Percentiles rank a stretch among this genome's conserved stretches.
These are phyloP conservation scores for Pezicula rhizophila DNA, from an alignment of 2,329 filamentous ascomycete genomes.

Conservation along the genomic window DNA sequence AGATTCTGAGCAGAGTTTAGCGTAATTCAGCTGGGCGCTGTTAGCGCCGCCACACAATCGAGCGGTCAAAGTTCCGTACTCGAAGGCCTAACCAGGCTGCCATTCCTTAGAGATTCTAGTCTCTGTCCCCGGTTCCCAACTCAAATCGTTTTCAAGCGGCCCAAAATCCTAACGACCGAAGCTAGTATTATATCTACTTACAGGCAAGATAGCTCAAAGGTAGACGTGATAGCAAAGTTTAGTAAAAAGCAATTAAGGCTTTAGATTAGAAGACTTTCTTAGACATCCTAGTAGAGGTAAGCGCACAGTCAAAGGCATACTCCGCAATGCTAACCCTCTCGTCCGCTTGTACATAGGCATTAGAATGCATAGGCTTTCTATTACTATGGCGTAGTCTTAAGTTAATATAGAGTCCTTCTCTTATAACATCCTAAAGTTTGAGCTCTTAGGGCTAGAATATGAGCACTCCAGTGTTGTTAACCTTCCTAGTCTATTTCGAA, in stretches of 20 bases:
- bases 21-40: no score
- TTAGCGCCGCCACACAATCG: no score
- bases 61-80: slow-evolving; percentile 26
- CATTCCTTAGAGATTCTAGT: slow-evolving; percentile 30
- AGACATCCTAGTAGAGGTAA: neutral
- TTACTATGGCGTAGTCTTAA: neutral
- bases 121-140: slow-evolving; percentile 37
- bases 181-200: neutral
- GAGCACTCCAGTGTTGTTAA: slow-evolving; percentile 52
- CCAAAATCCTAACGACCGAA: neutral
- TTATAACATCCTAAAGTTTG: slow-evolving; percentile 4
- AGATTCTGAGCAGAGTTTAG: no score
- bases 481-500: slow-evolving; percentile 47
- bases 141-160: slow-evolving; percentile 31
- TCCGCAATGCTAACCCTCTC: no score
- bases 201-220: neutral
- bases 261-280: neutral
- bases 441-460: slow-evolving; percentile 27
- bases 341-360: neutral
- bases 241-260: neutral
- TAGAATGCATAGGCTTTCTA: slow-evolving; percentile 2
- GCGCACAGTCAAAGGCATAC: neutral
- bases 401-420: slow-evolving; percentile 2
- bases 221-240: neutral
- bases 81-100: slow-evolving; percentile 27